Evolutionary conservation across 2,329 filamentous ascomycete species (phyloP).

Genomic region (Aspergillus glaucus): DNA sequence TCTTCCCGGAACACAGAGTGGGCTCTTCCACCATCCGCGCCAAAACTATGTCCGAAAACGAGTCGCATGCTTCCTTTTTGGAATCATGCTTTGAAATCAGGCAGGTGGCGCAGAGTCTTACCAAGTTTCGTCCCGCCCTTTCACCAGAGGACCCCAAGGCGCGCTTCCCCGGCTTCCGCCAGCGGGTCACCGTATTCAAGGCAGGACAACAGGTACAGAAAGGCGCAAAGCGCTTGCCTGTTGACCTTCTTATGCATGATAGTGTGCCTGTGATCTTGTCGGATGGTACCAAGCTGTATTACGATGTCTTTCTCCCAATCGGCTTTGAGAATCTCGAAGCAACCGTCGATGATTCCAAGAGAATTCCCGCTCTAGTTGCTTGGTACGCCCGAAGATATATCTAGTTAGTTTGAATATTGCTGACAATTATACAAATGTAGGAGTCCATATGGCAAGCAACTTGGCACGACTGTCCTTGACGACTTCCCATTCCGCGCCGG

Average conservation of each 20-base stretch:
- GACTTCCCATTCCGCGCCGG: background rate
- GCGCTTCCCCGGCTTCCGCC: background rate
- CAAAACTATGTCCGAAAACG: background rate
- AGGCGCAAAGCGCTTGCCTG: background rate
- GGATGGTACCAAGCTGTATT: background rate
- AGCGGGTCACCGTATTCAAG: background rate
- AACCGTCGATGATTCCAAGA: background rate
- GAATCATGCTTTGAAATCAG: background rate
- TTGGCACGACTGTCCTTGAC: background rate
- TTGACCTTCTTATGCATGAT: background rate
- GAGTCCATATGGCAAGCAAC: background rate
- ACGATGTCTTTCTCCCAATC: background rate
- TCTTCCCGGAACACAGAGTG: too few species aligned
- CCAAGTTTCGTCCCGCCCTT: background rate
- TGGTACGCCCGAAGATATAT: background rate
- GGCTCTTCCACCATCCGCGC: too few species aligned
- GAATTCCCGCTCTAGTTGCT: too few species aligned
- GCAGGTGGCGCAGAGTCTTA: background rate
- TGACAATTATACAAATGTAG: background rate
- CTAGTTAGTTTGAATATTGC: background rate
- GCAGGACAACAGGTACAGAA: background rate
- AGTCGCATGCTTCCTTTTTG: background rate
- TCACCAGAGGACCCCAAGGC: background rate
- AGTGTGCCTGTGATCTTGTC: background rate
- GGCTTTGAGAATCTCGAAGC: background rate